phyloP scores from a whole-genome alignment of 192 early-diverging fungal genomes.

The Polychytrium aggregatum region DNA sequence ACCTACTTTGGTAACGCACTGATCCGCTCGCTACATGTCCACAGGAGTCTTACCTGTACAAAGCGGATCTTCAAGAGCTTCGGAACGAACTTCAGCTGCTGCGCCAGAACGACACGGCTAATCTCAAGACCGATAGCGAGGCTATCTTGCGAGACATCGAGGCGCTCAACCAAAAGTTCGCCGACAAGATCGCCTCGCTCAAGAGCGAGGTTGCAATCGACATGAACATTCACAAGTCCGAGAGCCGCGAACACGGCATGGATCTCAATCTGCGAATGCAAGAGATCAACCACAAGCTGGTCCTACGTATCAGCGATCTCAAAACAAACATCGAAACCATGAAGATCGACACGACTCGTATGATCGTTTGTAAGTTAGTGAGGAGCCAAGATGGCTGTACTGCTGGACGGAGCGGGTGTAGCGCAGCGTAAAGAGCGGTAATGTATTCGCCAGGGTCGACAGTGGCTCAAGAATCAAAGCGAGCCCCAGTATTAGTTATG shows the following conservation, averaged over 20 bases:
- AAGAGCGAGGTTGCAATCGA: constrained; percentile 83
- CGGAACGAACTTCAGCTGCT: constrained; percentile 25
- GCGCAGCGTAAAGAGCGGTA: no score
- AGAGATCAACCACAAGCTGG: constrained; percentile 75
- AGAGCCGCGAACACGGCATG: constrained; percentile 67
- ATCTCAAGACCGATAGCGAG: constrained; percentile 61
- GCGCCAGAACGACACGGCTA: constrained; percentile 32
- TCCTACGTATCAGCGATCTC: constrained; percentile 68
- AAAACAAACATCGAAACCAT: constrained; percentile 82
- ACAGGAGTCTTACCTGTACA: constrained; percentile 66
- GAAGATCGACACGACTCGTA: constrained; percentile 65
- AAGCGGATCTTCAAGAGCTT: constrained; percentile 66
- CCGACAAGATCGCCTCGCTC: constrained; percentile 66
- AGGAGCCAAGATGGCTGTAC: neutral
- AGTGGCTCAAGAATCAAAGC: no score
- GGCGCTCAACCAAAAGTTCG: constrained; percentile 54
- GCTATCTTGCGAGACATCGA: constrained; percentile 70
- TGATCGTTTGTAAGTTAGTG: constrained; percentile 16
- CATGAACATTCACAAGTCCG: constrained; percentile 80
- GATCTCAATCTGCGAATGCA: constrained; percentile 45
- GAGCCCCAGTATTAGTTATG: no score
- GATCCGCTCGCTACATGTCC: no score
- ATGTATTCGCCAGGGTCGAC: no score
- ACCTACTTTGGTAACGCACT: no score
- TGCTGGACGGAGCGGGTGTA: no score